Evolutionary conservation across 331 rosid genomes (phyloP).

Genomic region (Rhamnella rubrinervis): DNA sequence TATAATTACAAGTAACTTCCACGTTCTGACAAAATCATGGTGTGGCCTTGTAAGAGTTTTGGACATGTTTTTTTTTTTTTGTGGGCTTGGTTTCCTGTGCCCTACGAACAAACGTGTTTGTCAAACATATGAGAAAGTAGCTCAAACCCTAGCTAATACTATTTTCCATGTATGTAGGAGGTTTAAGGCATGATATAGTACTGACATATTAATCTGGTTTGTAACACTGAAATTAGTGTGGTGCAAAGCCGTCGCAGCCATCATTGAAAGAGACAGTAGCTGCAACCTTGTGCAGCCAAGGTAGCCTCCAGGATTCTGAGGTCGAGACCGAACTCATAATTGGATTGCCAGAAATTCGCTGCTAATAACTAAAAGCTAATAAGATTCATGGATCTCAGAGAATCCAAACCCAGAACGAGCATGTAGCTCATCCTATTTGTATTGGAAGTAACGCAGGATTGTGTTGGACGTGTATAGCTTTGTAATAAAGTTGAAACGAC

Average conservation of each 20-base stretch:
- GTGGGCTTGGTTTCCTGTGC: too few species aligned
- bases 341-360: slow-evolving; percentile 44
- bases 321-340: slow-evolving; percentile 53
- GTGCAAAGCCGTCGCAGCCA: slow-evolving; percentile 13
- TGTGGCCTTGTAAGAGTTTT: too few species aligned
- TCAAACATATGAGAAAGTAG: too few species aligned
- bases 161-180: neutral
- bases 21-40: too few species aligned
- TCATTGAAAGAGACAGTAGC: slow-evolving; percentile 11
- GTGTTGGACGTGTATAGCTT: too few species aligned
- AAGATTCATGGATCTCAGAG: neutral
- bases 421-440: neutral
- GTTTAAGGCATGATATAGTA: neutral
- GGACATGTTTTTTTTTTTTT: too few species aligned
- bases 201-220: neutral
- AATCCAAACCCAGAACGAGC: neutral
- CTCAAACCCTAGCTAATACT: too few species aligned
- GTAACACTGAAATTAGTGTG: neutral
- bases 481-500: too few species aligned
- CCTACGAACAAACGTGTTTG: too few species aligned
- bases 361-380: too few species aligned
- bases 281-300: slow-evolving; percentile 3
- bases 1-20: too few species aligned
- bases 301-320: slow-evolving; percentile 13
- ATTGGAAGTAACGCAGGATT: too few species aligned